These are phyloP conservation scores for Pseudonectria foliicola DNA, from an alignment of 2,329 filamentous ascomycete genomes.

Conservation along the genomic window DNA sequence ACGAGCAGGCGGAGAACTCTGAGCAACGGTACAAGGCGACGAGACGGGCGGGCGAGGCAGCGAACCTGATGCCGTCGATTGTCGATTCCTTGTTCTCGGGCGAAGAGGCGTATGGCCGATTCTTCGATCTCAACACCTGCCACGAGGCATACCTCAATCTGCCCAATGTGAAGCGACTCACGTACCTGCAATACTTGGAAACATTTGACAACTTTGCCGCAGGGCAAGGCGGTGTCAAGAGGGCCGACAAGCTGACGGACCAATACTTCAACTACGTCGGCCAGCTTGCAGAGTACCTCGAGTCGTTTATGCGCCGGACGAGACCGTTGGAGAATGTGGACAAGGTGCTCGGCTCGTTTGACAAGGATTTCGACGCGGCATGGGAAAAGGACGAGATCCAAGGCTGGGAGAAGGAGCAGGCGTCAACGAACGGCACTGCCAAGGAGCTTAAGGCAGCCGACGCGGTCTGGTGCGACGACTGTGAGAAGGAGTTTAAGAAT, in stretches of 20 bases:
- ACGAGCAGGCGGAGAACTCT: conserved; percentile 90
- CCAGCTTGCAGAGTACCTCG: conserved; percentile 73
- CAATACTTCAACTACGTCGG: conserved; percentile 87
- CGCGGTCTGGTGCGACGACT: conserved; percentile 83
- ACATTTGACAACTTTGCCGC: conserved; percentile 80
- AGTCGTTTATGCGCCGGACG: conserved; percentile 78
- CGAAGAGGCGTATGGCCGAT: conserved; percentile 88
- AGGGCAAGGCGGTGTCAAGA: conserved; percentile 66
- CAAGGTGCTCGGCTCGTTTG: conserved; percentile 67
- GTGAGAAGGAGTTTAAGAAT: conserved; percentile 92
- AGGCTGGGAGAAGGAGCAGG: conserved; percentile 63
- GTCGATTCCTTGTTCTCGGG: conserved; percentile 92
- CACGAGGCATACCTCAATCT: conserved; percentile 91
- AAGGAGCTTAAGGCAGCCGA: conserved; percentile 38
- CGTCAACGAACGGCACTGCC: conserved; percentile 25
- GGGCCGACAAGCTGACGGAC: conserved; percentile 81
- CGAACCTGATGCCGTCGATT: conserved; percentile 55
- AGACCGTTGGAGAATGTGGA: conserved; percentile 81
- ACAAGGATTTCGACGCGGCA: conserved; percentile 73
- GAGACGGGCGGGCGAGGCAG: conserved; percentile 56
- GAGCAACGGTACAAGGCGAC: conserved; percentile 79
- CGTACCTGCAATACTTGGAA: conserved; percentile 90
- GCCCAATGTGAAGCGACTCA: conserved; percentile 73
- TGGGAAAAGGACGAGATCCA: conserved; percentile 76
- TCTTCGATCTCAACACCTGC: conserved; percentile 76